A percentile compares a stretch with the other conserved stretches of the same genome.
phyloP scores from a whole-genome alignment of 306 rosid genomes.

The Lathyrus tuberosus region DNA sequence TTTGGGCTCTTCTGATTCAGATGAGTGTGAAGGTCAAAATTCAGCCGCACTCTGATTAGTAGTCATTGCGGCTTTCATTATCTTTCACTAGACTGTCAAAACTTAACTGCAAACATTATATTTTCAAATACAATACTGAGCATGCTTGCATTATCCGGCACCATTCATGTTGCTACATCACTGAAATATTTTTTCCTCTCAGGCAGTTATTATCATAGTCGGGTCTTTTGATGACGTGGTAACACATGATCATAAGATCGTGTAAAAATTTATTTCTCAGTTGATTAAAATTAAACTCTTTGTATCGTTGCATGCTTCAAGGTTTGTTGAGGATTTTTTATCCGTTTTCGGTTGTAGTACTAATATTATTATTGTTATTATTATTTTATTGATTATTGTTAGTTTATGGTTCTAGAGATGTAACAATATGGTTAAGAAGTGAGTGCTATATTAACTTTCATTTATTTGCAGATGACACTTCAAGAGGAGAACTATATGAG shows the following conservation, averaged over 20 bases:
- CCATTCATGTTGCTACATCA: constrained; percentile 31
- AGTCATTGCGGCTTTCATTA: constrained; percentile 38
- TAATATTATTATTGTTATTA: neutral
- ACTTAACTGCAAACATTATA: constrained; percentile 16
- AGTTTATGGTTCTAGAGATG: constrained; percentile 16
- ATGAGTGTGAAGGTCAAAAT: constrained; percentile 61
- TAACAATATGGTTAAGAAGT: constrained; percentile 6
- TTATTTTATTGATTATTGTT: too few species aligned
- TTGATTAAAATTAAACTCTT: constrained; percentile 25
- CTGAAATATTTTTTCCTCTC: neutral
- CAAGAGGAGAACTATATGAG: constrained; percentile 72
- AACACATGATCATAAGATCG: constrained; percentile 19
- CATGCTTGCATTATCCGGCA: constrained; percentile 12
- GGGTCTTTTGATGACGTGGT: neutral
- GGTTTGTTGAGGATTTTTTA: constrained; percentile 28
- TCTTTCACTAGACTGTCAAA: constrained; percentile 33
- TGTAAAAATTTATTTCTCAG: neutral
- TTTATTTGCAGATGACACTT: constrained; percentile 54
- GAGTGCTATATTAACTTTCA: constrained; percentile 33
- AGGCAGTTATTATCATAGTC: constrained; percentile 2
- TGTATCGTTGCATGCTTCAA: neutral
- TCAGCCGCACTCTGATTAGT: constrained; percentile 31
- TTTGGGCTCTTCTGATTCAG: constrained; percentile 60
- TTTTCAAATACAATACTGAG: constrained; percentile 23
- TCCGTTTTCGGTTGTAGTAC: constrained; percentile 17